Percentiles rank a stretch among this genome's conserved stretches.
Conservation (phyloP, 495 filamentous ascomycete genomes). For the Tuber magnatum region DNA sequence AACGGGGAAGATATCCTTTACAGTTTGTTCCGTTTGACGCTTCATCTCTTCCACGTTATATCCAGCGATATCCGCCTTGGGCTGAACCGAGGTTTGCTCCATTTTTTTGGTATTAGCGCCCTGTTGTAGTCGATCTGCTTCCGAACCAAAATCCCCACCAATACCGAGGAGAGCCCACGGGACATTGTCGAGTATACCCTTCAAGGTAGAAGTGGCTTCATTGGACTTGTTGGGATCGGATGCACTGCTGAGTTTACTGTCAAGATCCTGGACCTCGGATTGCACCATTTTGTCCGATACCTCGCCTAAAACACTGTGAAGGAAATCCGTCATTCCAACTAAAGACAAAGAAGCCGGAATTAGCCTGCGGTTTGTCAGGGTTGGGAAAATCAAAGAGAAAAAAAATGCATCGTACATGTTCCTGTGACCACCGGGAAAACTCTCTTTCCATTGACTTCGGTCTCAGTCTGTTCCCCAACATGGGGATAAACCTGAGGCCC, state of each 20-base stretch:
- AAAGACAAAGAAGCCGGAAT: not conserved
- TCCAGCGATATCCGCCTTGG: slow-evolving; percentile 43
- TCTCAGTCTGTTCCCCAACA: slow-evolving; percentile 62
- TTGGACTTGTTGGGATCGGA: slow-evolving; percentile 52
- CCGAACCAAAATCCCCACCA: slow-evolving; percentile 59
- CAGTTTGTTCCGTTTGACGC: slow-evolving; percentile 52
- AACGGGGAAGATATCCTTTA: slow-evolving; percentile 71
- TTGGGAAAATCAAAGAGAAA: not conserved
- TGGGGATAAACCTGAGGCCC: slow-evolving; percentile 77
- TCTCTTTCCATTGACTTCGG: slow-evolving; percentile 60
- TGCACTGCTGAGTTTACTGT: slow-evolving; percentile 60
- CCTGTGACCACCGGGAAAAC: slow-evolving; percentile 78
- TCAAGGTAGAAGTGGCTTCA: slow-evolving; percentile 58
- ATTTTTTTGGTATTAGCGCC: slow-evolving; percentile 69
- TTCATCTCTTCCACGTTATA: slow-evolving; percentile 42
- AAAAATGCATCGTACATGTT: slow-evolving; percentile 48
- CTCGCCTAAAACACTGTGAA: slow-evolving; percentile 82
- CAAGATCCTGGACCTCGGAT: slow-evolving; percentile 73
- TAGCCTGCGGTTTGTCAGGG: slow-evolving; percentile 40
- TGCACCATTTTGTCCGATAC: slow-evolving; percentile 80
- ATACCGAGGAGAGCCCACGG: slow-evolving; percentile 71
- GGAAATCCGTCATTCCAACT: slow-evolving; percentile 44
- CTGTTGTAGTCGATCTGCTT: slow-evolving; percentile 59
- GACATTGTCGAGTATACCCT: slow-evolving; percentile 68
- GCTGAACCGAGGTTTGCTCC: slow-evolving; percentile 45